phyloP scores from a whole-genome alignment of 768 basidiomycete genomes.

The Auriscalpium microsporum region DNA sequence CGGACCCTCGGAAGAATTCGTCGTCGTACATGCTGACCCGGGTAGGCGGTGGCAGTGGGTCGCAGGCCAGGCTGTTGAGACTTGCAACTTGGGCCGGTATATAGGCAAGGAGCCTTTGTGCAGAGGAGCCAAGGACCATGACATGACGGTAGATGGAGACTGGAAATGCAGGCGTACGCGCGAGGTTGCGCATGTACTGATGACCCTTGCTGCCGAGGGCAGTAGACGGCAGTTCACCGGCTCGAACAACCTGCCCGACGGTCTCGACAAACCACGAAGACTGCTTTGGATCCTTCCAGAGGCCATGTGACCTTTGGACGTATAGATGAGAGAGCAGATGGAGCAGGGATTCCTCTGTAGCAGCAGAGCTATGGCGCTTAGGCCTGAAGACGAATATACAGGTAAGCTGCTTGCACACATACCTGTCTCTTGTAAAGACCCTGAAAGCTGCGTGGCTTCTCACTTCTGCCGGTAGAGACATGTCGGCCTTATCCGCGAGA shows the following conservation, averaged over 20 bases:
- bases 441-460: constrained; percentile 56
- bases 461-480: constrained; percentile 48
- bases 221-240: constrained; percentile 24
- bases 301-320: constrained; percentile 58
- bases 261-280: constrained; percentile 65
- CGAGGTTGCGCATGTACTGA: constrained; percentile 32
- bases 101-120: constrained; percentile 59
- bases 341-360: constrained; percentile 34
- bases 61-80: constrained; percentile 60
- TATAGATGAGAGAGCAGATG: constrained; percentile 88
- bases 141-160: constrained; percentile 67
- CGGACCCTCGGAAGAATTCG: constrained; percentile 63
- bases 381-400: not conserved
- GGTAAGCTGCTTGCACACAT: constrained; percentile 12
- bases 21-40: constrained; percentile 56
- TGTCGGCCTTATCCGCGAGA: constrained; percentile 80
- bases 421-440: constrained; percentile 63
- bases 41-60: constrained; percentile 74
- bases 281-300: constrained; percentile 74
- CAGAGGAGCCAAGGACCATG: constrained; percentile 59
- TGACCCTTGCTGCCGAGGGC: constrained; percentile 25
- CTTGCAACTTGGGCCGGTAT: constrained; percentile 51
- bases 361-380: not conserved
- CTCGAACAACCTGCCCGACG: constrained; percentile 33
- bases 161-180: constrained; percentile 27